phyloP scores from a whole-genome alignment of 768 basidiomycete species.

The Guyanaporus albipodus region DNA sequence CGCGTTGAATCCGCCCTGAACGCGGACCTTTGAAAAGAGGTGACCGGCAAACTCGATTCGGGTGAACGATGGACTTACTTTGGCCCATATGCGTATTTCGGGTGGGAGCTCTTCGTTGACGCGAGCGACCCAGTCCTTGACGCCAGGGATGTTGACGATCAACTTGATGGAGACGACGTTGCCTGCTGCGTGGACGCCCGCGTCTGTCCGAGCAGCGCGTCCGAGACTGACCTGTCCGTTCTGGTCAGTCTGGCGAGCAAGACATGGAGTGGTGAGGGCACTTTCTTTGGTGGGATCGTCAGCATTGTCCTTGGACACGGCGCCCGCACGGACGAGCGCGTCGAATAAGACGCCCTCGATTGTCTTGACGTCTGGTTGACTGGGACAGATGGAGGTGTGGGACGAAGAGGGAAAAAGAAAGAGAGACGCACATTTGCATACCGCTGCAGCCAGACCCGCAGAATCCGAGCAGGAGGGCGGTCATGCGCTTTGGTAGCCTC shows the following conservation, averaged over 20 bases:
- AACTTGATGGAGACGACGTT: slow-evolving; percentile 92
- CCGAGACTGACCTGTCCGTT: slow-evolving; percentile 68
- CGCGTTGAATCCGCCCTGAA: slow-evolving; percentile 80
- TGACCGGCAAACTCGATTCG: background rate
- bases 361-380: slow-evolving; percentile 69
- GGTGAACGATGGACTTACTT: slow-evolving; percentile 45
- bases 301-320: slow-evolving; percentile 92
- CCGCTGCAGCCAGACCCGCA: slow-evolving; percentile 90
- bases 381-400: slow-evolving; percentile 32
- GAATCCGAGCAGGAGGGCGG: slow-evolving; percentile 83
- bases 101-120: slow-evolving; percentile 89
- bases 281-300: slow-evolving; percentile 82
- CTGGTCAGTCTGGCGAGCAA: background rate
- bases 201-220: slow-evolving; percentile 92
- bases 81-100: slow-evolving; percentile 90
- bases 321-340: slow-evolving; percentile 84
- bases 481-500: slow-evolving; percentile 78
- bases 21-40: slow-evolving; percentile 46
- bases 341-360: slow-evolving; percentile 90
- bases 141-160: slow-evolving; percentile 72
- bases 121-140: slow-evolving; percentile 61
- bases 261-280: background rate
- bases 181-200: slow-evolving; percentile 95
- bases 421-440: slow-evolving; percentile 92
- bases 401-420: too few relatives aligned